phyloP scores from a whole-genome alignment of 306 rosid genomes.

The Cyclanthera cordifolia region DNA sequence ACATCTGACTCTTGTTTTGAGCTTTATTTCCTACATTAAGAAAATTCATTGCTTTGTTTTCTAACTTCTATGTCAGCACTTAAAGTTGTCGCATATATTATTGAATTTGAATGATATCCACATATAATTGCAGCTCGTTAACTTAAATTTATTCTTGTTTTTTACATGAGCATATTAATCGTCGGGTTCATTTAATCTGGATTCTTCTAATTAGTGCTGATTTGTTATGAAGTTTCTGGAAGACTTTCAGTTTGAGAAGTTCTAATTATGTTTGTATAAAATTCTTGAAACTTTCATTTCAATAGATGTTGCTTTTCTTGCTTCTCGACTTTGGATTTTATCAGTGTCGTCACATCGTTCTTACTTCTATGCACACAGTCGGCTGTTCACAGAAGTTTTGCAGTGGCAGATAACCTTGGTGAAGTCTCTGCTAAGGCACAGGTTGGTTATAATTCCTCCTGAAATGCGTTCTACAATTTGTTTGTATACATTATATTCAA shows the following conservation, averaged over 20 bases:
- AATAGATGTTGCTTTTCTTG: background rate
- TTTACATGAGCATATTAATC: background rate
- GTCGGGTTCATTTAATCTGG: background rate
- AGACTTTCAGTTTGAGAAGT: background rate
- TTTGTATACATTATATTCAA: background rate
- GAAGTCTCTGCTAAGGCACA: conserved; percentile 94
- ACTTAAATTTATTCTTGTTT: background rate
- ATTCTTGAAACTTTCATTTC: background rate
- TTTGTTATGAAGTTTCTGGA: background rate
- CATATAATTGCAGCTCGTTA: background rate
- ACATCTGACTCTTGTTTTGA: background rate
- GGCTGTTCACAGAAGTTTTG: conserved; percentile 87
- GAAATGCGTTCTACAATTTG: background rate
- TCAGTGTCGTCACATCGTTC: conserved; percentile 12
- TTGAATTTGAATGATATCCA: background rate
- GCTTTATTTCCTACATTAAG: background rate
- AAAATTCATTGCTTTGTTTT: background rate
- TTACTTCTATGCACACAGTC: conserved; percentile 38
- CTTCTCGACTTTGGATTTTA: background rate
- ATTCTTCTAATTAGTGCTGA: background rate
- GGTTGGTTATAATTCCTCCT: conserved; percentile 28
- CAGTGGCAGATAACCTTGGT: conserved; percentile 74
- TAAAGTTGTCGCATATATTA: background rate
- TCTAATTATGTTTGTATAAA: background rate
- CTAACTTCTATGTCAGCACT: background rate